These are phyloP conservation scores for Penicillium nucicola DNA, from an alignment of 495 filamentous ascomycete species.

Conservation along the genomic window DNA sequence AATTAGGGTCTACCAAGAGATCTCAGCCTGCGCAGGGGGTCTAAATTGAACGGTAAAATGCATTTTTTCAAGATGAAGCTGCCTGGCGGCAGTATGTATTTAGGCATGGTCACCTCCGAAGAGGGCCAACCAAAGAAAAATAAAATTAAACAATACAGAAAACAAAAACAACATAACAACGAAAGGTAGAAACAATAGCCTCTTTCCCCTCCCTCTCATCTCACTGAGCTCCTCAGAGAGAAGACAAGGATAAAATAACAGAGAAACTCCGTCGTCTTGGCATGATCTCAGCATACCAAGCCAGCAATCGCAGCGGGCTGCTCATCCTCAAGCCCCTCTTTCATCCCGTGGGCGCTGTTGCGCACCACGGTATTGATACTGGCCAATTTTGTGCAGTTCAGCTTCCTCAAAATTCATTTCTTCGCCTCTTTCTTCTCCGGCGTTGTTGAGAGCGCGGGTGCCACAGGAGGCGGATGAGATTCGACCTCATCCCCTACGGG, in stretches of 20 bases:
- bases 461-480: background rate
- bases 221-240: conserved; percentile 6
- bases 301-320: too few species aligned
- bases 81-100: background rate
- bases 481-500: background rate
- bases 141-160: background rate
- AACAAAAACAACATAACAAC: conserved; percentile 4
- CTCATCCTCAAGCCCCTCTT: too few species aligned
- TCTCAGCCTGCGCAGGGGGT: background rate
- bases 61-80: background rate
- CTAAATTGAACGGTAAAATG: conserved; percentile 1
- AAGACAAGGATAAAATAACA: conserved; percentile 1
- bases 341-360: background rate
- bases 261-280: background rate
- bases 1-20: background rate
- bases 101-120: conserved; percentile 1
- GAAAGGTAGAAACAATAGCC: background rate
- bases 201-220: conserved; percentile 7
- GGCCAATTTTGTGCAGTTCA: background rate
- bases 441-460: background rate
- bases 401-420: too few species aligned
- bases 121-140: background rate
- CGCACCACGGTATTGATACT: background rate
- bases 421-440: background rate
- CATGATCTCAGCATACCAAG: background rate